Evolutionary conservation across 73 alveolate species (phyloP), one percentile per base, ranked within the genome.

Genomic region (Durusdinium trenchii): DNA sequence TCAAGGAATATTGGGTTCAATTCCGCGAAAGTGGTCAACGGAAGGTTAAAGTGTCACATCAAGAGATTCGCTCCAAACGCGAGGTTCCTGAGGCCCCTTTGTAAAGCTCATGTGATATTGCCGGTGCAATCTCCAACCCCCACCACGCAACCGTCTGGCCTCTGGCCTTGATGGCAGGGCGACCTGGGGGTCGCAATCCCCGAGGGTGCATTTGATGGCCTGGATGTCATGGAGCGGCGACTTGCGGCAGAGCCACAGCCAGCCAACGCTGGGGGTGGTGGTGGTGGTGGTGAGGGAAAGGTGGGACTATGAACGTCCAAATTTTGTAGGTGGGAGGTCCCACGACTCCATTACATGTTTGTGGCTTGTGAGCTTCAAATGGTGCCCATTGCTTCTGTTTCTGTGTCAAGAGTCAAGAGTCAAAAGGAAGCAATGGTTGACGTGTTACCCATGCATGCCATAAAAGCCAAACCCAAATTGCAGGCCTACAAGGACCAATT

Each of bases 181-280:
- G 89, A 48, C 81, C 18, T 20, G 50, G 46, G 62, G 23, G 89
- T 79, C n/a, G 89, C 28, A 10, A 40, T 79, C 14, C 89, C 89
- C 36, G 89, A 43, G 46, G n/a, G 54, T 20, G 40, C 43, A 60
- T 79, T 40, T 40, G n/a, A 45, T 42, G 42, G 42, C 42, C 46
- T 79, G 1, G 89, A 30, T 12, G 67, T 5, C 42, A 43, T 79
- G 89, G 89, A 79, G 35, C 23, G 54, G 43, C 64, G 62, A 16
- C 86, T 75, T 18, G 78, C 78, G 78, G 78, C 78, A 64, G 16
- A 35, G 78, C 32, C 78, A 35, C 16, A 64, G 78, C 78, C 78
- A 40, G 78, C 16, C 32, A 40, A 40, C 32, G 78, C 16, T 10
- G 32, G 32, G 78, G 78, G 23, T 35, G 78, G 32, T 64, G 43